Evolutionary conservation across 805 yeast species (phyloP), one percentile per base, ranked within the genome.

Genomic region (Lipomyces japonicus): DNA sequence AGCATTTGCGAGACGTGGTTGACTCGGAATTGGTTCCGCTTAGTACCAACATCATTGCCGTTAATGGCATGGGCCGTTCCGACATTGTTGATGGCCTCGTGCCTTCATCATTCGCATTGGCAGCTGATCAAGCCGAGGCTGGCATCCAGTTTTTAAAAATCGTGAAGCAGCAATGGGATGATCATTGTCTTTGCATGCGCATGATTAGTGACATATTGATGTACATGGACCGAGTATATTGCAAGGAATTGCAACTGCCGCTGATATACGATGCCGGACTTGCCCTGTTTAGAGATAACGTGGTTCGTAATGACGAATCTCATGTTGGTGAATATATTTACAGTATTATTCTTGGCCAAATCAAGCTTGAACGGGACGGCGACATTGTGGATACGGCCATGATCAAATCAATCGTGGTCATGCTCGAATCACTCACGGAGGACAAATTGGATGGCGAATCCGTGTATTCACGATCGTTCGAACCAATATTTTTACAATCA

Each of bases 161-260:
- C 7, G 57, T 75, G 6, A 66, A 64, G 41, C 51, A 50, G 28
- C 77, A 75, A 48, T 89, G 96, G 95, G 74, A 78, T 32, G 86
- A 81, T 42, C 91, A 85, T 63, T 65, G 81, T 34, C 73, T 81
- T 35, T 75, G 84, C 42, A 84, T 86, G 82, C 75, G 86, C 55
- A 79, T 86, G 75, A 77, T 87, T 39, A 78, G 90, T 60, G 95
- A 90, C 65, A 86, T 89, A 2, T 70, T 87, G 63, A 82, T 89
- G 85, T 89, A 89, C 62, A 67, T 90, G 63, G 95, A 89, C 63
- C 75, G 95, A 39, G 95, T 86, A 0, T 88, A 85, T 59, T 85
- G 89, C 24, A 81, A 79, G 57, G 90, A 84, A 56, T 66, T 68
- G 28, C 81, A 78, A 59, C 69, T 79, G 44, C 79, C 84, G 3